phyloP scores from a whole-genome alignment of 148 eudicot genomes.

The Chenopodium berlandieri region DNA sequence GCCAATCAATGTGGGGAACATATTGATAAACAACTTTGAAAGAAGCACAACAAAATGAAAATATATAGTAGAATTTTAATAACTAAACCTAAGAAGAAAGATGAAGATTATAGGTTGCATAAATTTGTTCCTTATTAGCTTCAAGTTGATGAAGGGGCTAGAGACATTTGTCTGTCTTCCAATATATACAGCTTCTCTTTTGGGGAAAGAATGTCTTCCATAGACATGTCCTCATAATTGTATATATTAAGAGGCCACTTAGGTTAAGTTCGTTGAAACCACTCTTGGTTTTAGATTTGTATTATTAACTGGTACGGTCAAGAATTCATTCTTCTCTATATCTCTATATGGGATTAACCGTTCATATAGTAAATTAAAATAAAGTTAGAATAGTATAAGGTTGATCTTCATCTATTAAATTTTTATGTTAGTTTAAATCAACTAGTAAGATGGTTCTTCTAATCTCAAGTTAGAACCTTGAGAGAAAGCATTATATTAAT shows the following conservation, averaged over 20 bases:
- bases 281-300: background rate
- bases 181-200: slow-evolving; percentile 23
- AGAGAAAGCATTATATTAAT: too few relatives aligned
- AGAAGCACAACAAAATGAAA: background rate
- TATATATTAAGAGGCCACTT: background rate
- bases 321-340: too few relatives aligned
- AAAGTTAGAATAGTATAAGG: too few relatives aligned
- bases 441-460: too few relatives aligned
- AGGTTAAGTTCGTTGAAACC: background rate
- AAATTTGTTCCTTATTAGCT: slow-evolving; percentile 22
- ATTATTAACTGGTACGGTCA: too few relatives aligned
- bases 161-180: slow-evolving; percentile 30
- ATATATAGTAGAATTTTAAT: slow-evolving; percentile 10
- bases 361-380: too few relatives aligned
- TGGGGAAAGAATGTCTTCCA: background rate
- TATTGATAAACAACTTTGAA: slow-evolving; percentile 34
- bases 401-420: too few relatives aligned
- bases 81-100: slow-evolving; percentile 7
- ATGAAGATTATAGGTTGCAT: slow-evolving; percentile 16
- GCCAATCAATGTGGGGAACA: slow-evolving; percentile 44
- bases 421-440: too few relatives aligned
- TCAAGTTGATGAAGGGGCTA: slow-evolving; percentile 12
- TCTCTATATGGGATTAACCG: too few relatives aligned
- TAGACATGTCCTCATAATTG: background rate
- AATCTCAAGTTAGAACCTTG: too few relatives aligned